Percentiles rank a stretch among this genome's conserved stretches.
phyloP scores from a whole-genome alignment of 1,284 basidiomycete species.

The Cerioporus squamosus region DNA sequence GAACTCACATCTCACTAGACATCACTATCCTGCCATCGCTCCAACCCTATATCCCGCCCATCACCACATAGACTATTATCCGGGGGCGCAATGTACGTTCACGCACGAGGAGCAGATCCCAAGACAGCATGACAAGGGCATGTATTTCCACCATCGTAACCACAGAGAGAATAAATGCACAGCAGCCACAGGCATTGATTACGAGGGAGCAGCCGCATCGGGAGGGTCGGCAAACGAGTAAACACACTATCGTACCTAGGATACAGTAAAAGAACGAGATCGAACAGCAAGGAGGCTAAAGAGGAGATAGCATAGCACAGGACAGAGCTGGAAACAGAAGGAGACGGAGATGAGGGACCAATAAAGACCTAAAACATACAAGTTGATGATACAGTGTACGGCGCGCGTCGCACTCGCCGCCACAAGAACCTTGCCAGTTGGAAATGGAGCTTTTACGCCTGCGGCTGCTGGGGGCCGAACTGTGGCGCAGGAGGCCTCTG shows the following conservation, averaged over 20 bases:
- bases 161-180: background rate
- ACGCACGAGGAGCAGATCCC: background rate
- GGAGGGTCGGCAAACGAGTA: background rate
- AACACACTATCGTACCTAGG: background rate
- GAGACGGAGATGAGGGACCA: background rate
- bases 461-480: slow-evolving; percentile 20
- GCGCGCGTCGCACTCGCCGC: background rate
- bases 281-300: background rate
- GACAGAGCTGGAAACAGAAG: background rate
- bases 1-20: background rate
- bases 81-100: background rate
- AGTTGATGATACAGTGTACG: slow-evolving; percentile 1
- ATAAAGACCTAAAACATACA: slow-evolving; percentile 13
- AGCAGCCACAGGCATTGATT: background rate
- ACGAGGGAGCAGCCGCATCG: background rate
- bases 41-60: background rate
- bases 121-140: background rate
- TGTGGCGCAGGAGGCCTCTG: slow-evolving; percentile 17
- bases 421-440: too few relatives aligned
- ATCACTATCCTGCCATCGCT: background rate
- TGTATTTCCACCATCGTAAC: background rate
- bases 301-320: slow-evolving; percentile 1
- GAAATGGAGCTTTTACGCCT: background rate
- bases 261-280: background rate
- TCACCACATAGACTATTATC: background rate